Base-by-base conservation (phyloP, 2,329 filamentous ascomycete genomes). In the Rhexocercosporidium sp. region DNA sequence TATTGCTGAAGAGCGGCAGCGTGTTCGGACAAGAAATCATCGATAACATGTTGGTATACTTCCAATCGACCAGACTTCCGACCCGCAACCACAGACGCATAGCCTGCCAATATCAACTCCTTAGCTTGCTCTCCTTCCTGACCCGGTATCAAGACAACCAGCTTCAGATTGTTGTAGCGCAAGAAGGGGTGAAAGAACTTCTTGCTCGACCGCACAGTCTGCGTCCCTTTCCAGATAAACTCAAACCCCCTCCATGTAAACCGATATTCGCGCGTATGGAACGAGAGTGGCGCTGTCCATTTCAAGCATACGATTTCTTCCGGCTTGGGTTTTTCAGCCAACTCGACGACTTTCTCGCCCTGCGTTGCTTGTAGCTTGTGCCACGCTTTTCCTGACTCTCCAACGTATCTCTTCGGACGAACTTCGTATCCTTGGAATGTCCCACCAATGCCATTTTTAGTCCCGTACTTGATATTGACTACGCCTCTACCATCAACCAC, bases 401-500 rank as follows among this genome's bases (percentile, higher is more conserved):
- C 64, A 49, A 49, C 37, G 31, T 62, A 67, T 49, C 69, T 51
- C 16, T 53, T 64, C 20, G 53, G 44, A 4, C 69, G 53, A 16
- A 66, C 31, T 11, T 31, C 20, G 34, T 69, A 69, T n/a, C 69
- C 69, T 44, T 64, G 66, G n/a, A 70, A 64, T 6, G 62, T 67
- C 18, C 66, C 69, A 66, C 67, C 53, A 44, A 67, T 29, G 14
- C 69, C 69, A 3, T 67, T 62, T 31, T 59, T 61, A 18, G 69
- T 69, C 9, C 69, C 69, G 27, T 64, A 62, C 4, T 64, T 65
- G 44, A 64, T 51, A 20, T 59, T 67, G 4, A 69, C 69, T 8
- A 69, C 65, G 3, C 69, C 69, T 27, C 69, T 47, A 2, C 66
- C 64, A 62, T 70, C 69, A 47, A 70, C 57, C 18, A 70, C 62